Evolutionary conservation across 345 rosid genomes (phyloP).

Genomic region (Arabis hirsuta): DNA sequence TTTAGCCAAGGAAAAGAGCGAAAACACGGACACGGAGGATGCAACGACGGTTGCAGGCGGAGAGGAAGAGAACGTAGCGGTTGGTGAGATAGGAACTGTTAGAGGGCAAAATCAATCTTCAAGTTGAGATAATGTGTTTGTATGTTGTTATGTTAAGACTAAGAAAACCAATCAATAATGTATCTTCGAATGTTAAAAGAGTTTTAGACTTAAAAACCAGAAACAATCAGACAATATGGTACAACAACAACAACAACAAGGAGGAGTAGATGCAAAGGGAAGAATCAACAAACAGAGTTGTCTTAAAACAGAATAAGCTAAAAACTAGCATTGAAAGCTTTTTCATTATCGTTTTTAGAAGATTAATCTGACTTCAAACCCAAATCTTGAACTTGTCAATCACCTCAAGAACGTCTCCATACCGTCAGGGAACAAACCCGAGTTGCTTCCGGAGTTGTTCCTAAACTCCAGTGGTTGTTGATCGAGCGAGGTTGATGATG

Average conservation of each 20-base stretch:
- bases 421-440: constrained; percentile 70
- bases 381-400: constrained; percentile 33
- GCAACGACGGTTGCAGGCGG: constrained; percentile 19
- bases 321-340: constrained; percentile 22
- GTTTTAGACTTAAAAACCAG: constrained; percentile 14
- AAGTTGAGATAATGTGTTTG: constrained; percentile 13
- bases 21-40: neutral
- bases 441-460: constrained; percentile 52
- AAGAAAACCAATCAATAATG: constrained; percentile 6
- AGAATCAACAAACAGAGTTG: constrained; percentile 23
- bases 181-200: constrained; percentile 30
- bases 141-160: neutral
- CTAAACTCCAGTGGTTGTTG: constrained; percentile 58
- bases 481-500: constrained; percentile 67
- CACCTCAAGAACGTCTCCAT: constrained; percentile 88
- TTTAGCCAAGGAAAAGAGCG: constrained; percentile 11
- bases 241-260: constrained; percentile 37
- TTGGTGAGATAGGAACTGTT: constrained; percentile 29
- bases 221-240: constrained; percentile 33
- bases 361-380: neutral
- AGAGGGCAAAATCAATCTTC: constrained; percentile 16
- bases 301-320: constrained; percentile 28
- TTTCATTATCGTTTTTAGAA: neutral
- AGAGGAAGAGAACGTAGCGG: constrained; percentile 24
- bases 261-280: neutral